Base-by-base conservation (phyloP, 2,329 filamentous ascomycete species). In the Chrysoporthe deuterocubensis region DNA sequence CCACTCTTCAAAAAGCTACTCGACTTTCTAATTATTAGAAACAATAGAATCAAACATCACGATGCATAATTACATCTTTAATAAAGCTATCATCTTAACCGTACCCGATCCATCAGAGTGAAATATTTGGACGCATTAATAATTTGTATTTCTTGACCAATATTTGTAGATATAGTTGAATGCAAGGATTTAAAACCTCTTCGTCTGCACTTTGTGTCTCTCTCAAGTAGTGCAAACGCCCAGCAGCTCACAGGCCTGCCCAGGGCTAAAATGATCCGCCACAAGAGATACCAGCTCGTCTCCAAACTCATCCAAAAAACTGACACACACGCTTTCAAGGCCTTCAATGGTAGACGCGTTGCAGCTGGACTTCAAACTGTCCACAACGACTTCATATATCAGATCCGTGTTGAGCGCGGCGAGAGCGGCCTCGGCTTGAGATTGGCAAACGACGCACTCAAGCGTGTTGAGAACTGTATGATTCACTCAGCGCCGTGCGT, bases 371-470 rank as follows among this genome's bases (percentile, higher is more conserved):
- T 14, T 14, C 52, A 62, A 44, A 21, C 34, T 34, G 54, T 43
- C 58, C 16, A n/a, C 18, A 1, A 7, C 11, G 18, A 11, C 21
- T 8, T 4, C 37, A 18, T 60, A 18, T 16, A 11, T 18, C n/a
- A 18, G 13, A 14, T 40, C 57, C 13, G 57, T n/a, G 18, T 40
- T 40, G 40, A 60, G 57, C 16, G 34, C n/a, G 37, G 21, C 18
- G 40, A 60, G 57, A 16, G 57, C 57, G 7, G 37, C 16, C 57
- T 60, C 37, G 40, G 57, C 57, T 43, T 60, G 57, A 7, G 21
- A 18, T 16, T 60, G 4, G 57, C 57, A 60, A 40, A 60, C 8
- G 8, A 44, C 13, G 57, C 57, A 60, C 9, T 44, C 32, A 4
- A 32, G 16, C 18, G 57, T 44, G 57, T 34, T 40, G 1, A 54